Base-by-base conservation (phyloP, 768 basidiomycete species). In the Lyophyllum semitale region DNA sequence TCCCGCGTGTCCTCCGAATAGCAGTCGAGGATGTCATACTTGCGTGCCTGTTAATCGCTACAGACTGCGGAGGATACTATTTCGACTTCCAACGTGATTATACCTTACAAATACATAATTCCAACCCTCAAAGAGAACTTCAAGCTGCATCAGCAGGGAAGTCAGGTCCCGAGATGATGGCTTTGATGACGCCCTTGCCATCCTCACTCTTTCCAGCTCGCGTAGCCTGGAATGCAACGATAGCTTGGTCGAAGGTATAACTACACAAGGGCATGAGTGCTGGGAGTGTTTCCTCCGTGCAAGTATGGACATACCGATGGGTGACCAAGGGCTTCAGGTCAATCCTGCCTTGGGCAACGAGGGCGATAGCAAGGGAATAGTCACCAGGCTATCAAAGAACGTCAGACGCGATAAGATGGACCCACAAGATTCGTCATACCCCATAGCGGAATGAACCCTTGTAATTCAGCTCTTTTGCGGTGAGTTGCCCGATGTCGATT, bases 391-490 rank as follows among this genome's bases (percentile, higher is more conserved):
- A 61, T 38, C 11, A 54, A 43, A 52, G 33, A 40, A 29, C 15
- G 50, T 48, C 32, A 32, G 56, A 37, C 27, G n/a, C n/a, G 30
- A 25, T 18, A 23, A 54, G 23, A 50, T 5, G 42, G 23, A 29
- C 7, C n/a, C 38, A 41, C 26, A 52, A 1, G n/a, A 33, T 4
- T 18, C 17, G 35, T 74, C 82, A 54, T 68, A 91, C 84, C 15
- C 85, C 89, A 63, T 90, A 95, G 63, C 95, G 86, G 88, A 97
- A 97, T n/a, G 91, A 92, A 33, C 95, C 94, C 63, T 88, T 90
- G 70, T 93, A 77, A 53, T 74, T 82, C 18, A 97, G 71, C 71
- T 97, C 92, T 73, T 95, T 95, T 44, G 78, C 77, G 55, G 87
- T 81, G 32, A 94, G 72, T 44, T 79, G 72, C 48, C 82, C 81